Evolutionary conservation across 768 basidiomycete genomes (phyloP).

Genomic region (Amanita pseudoporphyria): DNA sequence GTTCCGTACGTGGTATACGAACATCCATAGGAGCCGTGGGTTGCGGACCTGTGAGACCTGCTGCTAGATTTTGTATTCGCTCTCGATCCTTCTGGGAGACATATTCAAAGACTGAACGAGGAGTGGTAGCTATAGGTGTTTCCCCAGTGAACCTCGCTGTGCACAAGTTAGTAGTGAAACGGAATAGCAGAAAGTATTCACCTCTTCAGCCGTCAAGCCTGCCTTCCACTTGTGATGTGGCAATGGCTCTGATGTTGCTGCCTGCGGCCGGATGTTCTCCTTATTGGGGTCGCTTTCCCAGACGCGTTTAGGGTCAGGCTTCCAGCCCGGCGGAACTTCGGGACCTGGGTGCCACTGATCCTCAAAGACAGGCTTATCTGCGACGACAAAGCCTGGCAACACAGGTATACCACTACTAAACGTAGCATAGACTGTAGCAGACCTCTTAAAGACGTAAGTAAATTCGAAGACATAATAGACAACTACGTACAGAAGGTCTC

Average conservation of each 20-base stretch:
- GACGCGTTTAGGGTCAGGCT: slow-evolving; percentile 67
- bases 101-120: slow-evolving; percentile 88
- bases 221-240: too few relatives aligned
- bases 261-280: slow-evolving; percentile 28
- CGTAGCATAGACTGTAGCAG: slow-evolving; percentile 19
- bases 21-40: slow-evolving; percentile 19
- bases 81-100: slow-evolving; percentile 90
- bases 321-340: slow-evolving; percentile 40
- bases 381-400: slow-evolving; percentile 66
- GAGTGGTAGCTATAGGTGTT: slow-evolving; percentile 52
- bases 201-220: too few relatives aligned
- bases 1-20: slow-evolving; percentile 51
- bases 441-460: slow-evolving; percentile 24
- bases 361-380: slow-evolving; percentile 46
- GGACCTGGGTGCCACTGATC: too few relatives aligned
- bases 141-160: slow-evolving; percentile 86
- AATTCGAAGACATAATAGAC: slow-evolving; percentile 2
- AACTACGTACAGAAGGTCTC: slow-evolving; percentile 20
- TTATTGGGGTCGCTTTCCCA: slow-evolving; percentile 47
- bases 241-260: slow-evolving; percentile 9
- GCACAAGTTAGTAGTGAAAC: neutral
- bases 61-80: slow-evolving; percentile 56
- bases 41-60: slow-evolving; percentile 16
- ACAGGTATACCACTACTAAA: slow-evolving; percentile 75
- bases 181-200: too few relatives aligned